Conservation (phyloP, 2,329 filamentous ascomycete species). For the Pseudocercospora musae region DNA sequence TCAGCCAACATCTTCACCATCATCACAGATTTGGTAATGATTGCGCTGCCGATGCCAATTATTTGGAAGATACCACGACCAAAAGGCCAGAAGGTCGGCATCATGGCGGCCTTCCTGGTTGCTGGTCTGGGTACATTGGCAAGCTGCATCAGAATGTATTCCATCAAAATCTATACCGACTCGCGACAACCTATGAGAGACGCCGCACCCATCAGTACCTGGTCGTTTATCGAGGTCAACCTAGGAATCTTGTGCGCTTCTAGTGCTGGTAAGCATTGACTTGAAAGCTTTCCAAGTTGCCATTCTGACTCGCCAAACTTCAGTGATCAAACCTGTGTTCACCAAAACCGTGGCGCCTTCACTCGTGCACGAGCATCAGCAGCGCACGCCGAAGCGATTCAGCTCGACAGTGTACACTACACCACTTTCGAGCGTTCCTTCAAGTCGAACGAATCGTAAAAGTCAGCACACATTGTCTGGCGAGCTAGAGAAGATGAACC, state of each 20-base stretch:
- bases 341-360: conserved; percentile 15
- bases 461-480: conserved; percentile 6
- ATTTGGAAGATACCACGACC: conserved; percentile 37
- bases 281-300: neutral
- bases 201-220: conserved; percentile 30
- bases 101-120: conserved; percentile 30
- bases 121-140: conserved; percentile 29
- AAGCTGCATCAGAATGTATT: conserved; percentile 33
- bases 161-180: conserved; percentile 29
- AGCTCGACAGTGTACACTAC: conserved; percentile 2
- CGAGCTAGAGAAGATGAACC: conserved; percentile 9
- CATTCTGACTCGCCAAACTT: neutral
- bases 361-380: conserved; percentile 3
- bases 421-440: neutral
- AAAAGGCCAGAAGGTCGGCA: conserved; percentile 33
- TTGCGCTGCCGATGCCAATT: conserved; percentile 39
- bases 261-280: conserved; percentile 22
- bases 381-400: conserved; percentile 2
- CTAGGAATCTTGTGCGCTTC: conserved; percentile 34
- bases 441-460: neutral
- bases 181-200: conserved; percentile 30
- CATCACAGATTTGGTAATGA: conserved; percentile 38
- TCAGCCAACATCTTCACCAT: conserved; percentile 38
- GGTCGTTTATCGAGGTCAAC: conserved; percentile 36
- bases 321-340: conserved; percentile 22